phyloP scores from a whole-genome alignment of 179 eudicot species.

The Sideroxylon spinosum region DNA sequence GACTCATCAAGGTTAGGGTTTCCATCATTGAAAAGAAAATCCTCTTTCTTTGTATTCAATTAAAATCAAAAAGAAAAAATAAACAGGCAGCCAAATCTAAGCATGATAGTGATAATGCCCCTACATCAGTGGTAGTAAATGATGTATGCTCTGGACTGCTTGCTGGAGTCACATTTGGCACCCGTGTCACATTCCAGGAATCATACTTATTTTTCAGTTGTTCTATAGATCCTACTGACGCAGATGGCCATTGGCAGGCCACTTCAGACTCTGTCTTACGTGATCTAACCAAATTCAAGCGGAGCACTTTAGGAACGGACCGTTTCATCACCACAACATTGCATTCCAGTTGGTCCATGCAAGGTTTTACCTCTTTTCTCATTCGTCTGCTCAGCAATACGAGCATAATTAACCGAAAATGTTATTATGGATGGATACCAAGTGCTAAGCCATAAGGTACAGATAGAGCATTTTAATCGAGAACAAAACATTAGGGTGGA shows the following conservation, averaged over 20 bases:
- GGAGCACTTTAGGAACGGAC: constrained; percentile 62
- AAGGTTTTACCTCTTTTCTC: constrained; percentile 53
- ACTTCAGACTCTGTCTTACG: constrained; percentile 33
- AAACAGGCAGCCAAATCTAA: constrained; percentile 45
- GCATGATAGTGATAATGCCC: constrained; percentile 64
- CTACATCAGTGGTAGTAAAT: constrained; percentile 46
- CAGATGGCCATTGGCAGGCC: constrained; percentile 18
- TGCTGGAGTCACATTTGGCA: constrained; percentile 71
- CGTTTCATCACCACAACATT: constrained; percentile 64
- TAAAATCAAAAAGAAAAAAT: constrained; percentile 33
- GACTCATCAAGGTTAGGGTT: constrained; percentile 29
- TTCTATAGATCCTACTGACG: constrained; percentile 18
- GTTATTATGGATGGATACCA: background rate
- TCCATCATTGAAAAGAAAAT: constrained; percentile 17
- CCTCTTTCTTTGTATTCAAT: constrained; percentile 41
- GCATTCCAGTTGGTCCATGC: constrained; percentile 72
- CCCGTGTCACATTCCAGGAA: constrained; percentile 30
- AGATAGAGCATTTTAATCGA: background rate
- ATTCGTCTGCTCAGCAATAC: constrained; percentile 34
- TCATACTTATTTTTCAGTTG: constrained; percentile 22
- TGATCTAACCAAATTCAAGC: constrained; percentile 52
- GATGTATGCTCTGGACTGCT: constrained; percentile 70
- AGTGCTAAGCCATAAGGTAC: background rate
- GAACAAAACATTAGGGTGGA: background rate
- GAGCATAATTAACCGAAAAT: constrained; percentile 9